Evolutionary conservation across 225 moss, liverwort and hornwort species (phyloP), one percentile per base, ranked within the genome.

Genomic region (Physcomitrellopsis africana): DNA sequence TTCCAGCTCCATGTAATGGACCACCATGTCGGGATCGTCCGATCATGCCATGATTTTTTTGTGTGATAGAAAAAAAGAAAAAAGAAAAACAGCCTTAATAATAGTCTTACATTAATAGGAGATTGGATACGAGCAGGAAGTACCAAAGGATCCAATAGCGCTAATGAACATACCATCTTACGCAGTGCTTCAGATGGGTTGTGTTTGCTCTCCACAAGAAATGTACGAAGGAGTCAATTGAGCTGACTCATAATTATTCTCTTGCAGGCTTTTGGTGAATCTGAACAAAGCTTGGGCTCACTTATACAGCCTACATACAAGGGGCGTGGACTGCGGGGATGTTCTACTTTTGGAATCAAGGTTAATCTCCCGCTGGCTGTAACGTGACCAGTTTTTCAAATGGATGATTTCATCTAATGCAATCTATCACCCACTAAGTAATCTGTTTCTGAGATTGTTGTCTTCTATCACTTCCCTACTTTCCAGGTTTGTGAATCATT

Each of bases 191-290:
- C 44, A 41, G 26, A 46, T 11, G 60, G 24, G 60, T 20, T 60
- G 54, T 60, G n/a, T 19, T 19, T 73, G 32, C 1, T 37, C 32
- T 7, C 32, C 32, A 37, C 32, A 37, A 37, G 52, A 16, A 60
- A 19, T 24, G 11, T 27, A 19, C 3, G 16, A 51, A 27, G 51
- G 11, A 63, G 42, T 41, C 7, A 11, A 54, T 55, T 45, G 10
- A 43, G 24, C 63, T 73, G 42, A 73, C 42, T 63, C 3, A 20
- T 11, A 63, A 17, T 10, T 46, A 5, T 19, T 53, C 18, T 8
- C n/a, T 26, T 74, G 54, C 44, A 74, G 74, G 44, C 44, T 42
- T 43, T 55, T 54, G 74, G 74, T 65, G 54, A 27, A 1, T n/a
- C 53, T 8, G 65, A 74, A 18, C 65, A 65, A 55, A 55, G 29